Evolutionary conservation across 2,329 filamentous ascomycete genomes (phyloP), one percentile per base, ranked within the genome.

Genomic region (Fusarium paranaense): DNA sequence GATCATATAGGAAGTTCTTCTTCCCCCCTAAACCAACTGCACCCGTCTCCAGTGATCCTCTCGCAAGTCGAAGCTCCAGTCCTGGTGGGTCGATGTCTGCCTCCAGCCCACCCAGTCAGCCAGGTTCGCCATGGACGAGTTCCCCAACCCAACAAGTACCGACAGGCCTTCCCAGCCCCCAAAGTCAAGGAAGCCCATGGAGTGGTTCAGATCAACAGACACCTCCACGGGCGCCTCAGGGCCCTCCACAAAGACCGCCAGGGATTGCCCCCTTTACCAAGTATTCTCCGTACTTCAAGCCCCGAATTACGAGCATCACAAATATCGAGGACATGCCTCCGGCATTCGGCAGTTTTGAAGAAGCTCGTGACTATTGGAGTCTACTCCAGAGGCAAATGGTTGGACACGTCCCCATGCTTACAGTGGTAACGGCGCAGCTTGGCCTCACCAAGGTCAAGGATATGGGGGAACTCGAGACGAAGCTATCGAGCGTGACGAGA

Each of bases 311-410:
- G 2, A 72, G 70, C 14, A 80, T 84, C 30, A 81, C 71, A 1
- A 78, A 76, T 0, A 73, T 84, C 6, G 78, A 81, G 7, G 75
- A 81, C 2, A 78, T 84, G 76, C 83, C 83, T 0, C 62, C 62
- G 0, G 63, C 67, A 6, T 85, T 85, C 50, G 57, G 50, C 8
- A 70, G 80, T 6, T 71, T 82, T n/a, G 79, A 81, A 10, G 82
- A 85, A 22, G 81, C 81, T 5, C 77, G 81, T 7, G 80, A 79
- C 2, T 85, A 85, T 68, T 85, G 83, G 83, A 78, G 72, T 4
- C 66, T 84, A 16, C 76, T 83, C 25, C 83, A 85, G 66, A 78
- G 79, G 8, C 78, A 81, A 38, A 81, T 83, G 77, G 82, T 85
- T 0, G 78, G 81, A 45, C 78, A 81, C 50, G 78, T 84, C 3